Evolutionary conservation across 495 filamentous ascomycete genomes (phyloP).

Genomic region (Penicillium angulare): DNA sequence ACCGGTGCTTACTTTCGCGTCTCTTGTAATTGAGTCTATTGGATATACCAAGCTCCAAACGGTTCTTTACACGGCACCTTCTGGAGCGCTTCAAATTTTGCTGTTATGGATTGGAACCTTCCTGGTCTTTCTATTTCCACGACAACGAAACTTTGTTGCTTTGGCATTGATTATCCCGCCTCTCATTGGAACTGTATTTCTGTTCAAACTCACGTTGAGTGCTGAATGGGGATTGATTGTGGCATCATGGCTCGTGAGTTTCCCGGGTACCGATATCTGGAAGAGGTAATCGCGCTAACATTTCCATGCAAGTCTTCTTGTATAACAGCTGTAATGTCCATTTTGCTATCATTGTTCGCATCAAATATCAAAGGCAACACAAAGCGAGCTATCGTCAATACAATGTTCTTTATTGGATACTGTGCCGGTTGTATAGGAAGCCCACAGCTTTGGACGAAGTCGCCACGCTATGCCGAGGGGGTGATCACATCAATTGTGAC

Average conservation of each 20-base stretch:
- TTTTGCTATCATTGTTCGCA: constrained; percentile 49
- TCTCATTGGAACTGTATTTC: constrained; percentile 26
- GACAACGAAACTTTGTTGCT: constrained; percentile 19
- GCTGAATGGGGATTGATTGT: constrained; percentile 34
- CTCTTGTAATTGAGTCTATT: constrained; percentile 33
- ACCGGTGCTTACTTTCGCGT: constrained; percentile 30
- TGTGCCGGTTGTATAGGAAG: constrained; percentile 32
- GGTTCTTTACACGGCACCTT: constrained; percentile 30
- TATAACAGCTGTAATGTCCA: constrained; percentile 50
- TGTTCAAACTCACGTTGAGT: constrained; percentile 26
- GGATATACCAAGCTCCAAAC: constrained; percentile 30
- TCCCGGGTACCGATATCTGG: not conserved
- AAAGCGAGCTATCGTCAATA: constrained; percentile 51
- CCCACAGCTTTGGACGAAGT: constrained; percentile 32
- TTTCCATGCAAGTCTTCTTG: constrained; percentile 21
- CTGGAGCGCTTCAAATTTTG: constrained; percentile 32
- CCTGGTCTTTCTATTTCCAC: constrained; percentile 22
- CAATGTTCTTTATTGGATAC: constrained; percentile 39
- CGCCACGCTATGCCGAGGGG: constrained; percentile 25
- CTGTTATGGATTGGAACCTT: constrained; percentile 31
- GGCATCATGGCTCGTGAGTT: constrained; percentile 34
- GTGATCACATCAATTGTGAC: constrained; percentile 29
- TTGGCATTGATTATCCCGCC: constrained; percentile 25
- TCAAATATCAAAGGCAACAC: constrained; percentile 65
- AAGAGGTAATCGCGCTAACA: not conserved